Conservation (phyloP, 768 basidiomycete genomes). For the Neoboletus subvelutipes region DNA sequence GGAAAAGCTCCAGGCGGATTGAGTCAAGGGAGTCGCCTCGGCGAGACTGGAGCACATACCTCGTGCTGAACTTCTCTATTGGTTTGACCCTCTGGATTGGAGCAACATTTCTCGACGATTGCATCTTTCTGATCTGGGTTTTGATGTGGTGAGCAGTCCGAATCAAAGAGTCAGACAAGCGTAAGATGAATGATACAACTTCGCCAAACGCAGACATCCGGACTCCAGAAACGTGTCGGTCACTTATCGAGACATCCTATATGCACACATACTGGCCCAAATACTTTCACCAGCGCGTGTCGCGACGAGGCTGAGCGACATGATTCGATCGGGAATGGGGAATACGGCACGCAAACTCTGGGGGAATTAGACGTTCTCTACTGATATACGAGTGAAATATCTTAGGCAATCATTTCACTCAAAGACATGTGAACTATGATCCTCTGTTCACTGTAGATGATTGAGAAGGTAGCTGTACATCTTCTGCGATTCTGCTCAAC, state of each 20-base stretch:
- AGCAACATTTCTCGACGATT: slow-evolving; percentile 59
- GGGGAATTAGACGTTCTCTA: neutral
- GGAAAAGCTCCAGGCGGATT: too few species aligned
- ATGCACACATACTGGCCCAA: slow-evolving; percentile 50
- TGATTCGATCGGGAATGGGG: slow-evolving; percentile 66
- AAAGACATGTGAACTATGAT: slow-evolving; percentile 66
- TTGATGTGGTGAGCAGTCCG: slow-evolving; percentile 37
- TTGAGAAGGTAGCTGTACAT: slow-evolving; percentile 65
- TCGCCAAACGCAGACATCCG: slow-evolving; percentile 38
- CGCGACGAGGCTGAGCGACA: slow-evolving; percentile 63
- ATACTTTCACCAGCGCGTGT: slow-evolving; percentile 64
- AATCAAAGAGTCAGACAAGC: slow-evolving; percentile 6
- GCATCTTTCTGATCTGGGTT: slow-evolving; percentile 50
- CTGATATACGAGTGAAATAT: slow-evolving; percentile 32
- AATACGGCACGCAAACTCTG: slow-evolving; percentile 69
- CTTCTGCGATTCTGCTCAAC: slow-evolving; percentile 77
- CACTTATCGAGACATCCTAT: neutral
- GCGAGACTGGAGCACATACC: slow-evolving; percentile 35
- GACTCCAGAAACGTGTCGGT: slow-evolving; percentile 34
- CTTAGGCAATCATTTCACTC: slow-evolving; percentile 85
- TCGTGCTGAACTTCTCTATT: slow-evolving; percentile 60
- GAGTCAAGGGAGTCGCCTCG: neutral
- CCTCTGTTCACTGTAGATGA: slow-evolving; percentile 66
- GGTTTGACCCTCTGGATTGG: slow-evolving; percentile 58
- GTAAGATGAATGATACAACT: slow-evolving; percentile 18